Percentiles rank a stretch among this genome's conserved stretches.
Conservation (phyloP, 1,139 yeast genomes). For the Candida frijolesensis region DNA sequence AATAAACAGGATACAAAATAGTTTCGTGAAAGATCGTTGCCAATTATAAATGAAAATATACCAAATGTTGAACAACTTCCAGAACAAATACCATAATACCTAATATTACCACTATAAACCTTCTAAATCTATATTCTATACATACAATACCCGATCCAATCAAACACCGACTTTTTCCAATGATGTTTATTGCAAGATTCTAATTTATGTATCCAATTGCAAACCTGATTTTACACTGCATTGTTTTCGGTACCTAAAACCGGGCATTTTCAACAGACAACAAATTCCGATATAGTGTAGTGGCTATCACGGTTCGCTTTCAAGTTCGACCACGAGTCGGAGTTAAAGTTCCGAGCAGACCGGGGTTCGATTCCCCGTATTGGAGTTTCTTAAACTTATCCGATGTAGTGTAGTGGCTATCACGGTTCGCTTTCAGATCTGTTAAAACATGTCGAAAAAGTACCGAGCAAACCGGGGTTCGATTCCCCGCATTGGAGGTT, state of each 20-base stretch:
- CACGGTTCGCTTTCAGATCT: too few species aligned
- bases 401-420: too few species aligned
- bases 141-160: too few species aligned
- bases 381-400: conserved; percentile 49
- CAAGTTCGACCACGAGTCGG: conserved; percentile 20
- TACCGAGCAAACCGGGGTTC: conserved; percentile 80
- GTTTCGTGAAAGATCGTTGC: not conserved
- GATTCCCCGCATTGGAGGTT: conserved; percentile 75
- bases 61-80: not conserved
- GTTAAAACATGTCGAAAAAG: not conserved
- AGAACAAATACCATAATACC: not conserved
- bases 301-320: conserved; percentile 85
- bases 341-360: conserved; percentile 59
- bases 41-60: not conserved
- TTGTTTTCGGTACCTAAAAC: too few species aligned
- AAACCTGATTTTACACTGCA: too few species aligned
- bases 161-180: too few species aligned
- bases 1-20: not conserved
- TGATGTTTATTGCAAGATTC: too few species aligned
- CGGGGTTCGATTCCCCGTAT: conserved; percentile 86
- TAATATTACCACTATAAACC: too few species aligned
- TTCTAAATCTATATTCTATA: too few species aligned
- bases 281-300: conserved; percentile 67
- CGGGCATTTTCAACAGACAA: not conserved
- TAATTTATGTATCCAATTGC: too few species aligned